Percentiles rank a stretch among this genome's conserved stretches.
phyloP scores from a whole-genome alignment of 2,329 filamentous ascomycete genomes.

The Botryotinia calthae region DNA sequence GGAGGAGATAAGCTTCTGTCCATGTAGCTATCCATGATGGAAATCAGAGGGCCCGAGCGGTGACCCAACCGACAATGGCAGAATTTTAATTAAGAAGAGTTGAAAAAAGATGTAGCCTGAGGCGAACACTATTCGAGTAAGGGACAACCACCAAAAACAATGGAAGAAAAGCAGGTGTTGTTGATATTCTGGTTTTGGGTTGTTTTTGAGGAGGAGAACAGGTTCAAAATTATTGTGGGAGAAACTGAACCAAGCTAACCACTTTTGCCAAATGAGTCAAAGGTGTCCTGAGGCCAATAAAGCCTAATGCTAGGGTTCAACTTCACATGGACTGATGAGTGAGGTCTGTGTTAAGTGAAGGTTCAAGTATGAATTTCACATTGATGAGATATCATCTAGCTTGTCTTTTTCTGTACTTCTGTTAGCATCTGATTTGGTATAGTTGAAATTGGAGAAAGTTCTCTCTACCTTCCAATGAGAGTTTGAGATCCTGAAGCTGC shows the following conservation, averaged over 20 bases:
- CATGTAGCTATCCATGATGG: not conserved
- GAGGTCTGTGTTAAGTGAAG: not conserved
- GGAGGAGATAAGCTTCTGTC: constrained; percentile 6
- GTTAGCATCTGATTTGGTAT: not conserved
- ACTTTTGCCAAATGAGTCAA: not conserved
- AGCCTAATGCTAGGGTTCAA: not conserved
- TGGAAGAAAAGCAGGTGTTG: not conserved
- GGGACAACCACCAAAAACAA: not conserved
- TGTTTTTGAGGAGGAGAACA: not conserved
- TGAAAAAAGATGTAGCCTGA: not conserved
- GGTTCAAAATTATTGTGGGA: not conserved
- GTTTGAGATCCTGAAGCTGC: not conserved
- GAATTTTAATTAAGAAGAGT: not conserved
- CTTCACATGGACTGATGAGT: not conserved
- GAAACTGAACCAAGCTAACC: not conserved
- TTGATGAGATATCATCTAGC: not conserved
- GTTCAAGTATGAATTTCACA: not conserved
- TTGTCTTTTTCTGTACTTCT: not conserved
- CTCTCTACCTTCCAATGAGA: not conserved
- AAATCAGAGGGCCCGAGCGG: constrained; percentile 5
- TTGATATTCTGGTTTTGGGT: not conserved
- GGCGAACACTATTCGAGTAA: not conserved
- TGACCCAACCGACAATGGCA: constrained; percentile 8
- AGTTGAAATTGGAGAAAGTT: not conserved
- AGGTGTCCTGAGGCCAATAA: not conserved